phyloP scores from a whole-genome alignment of 108 stramenopile genomes.

The Schizochytrium sp. region DNA sequence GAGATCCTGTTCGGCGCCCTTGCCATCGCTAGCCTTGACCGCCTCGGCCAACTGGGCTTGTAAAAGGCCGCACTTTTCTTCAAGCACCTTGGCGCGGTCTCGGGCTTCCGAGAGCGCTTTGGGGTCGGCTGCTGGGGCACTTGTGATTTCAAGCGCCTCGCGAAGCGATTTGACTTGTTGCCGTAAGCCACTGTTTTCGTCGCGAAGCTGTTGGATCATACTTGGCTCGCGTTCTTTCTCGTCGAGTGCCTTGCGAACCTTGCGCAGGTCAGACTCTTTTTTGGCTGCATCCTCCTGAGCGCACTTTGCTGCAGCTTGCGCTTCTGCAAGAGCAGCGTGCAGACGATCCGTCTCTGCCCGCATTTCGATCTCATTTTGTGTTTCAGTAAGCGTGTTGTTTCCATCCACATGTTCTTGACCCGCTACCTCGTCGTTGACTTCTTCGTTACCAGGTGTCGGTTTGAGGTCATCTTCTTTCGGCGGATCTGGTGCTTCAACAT shows the following conservation, averaged over 20 bases:
- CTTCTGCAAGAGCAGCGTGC: not conserved
- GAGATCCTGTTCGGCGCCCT: not conserved
- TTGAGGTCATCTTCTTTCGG: too few species aligned
- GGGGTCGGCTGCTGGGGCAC: not conserved
- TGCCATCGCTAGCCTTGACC: too few species aligned
- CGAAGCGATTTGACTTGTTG: not conserved
- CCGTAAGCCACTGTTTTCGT: not conserved
- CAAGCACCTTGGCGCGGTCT: not conserved
- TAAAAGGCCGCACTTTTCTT: too few species aligned
- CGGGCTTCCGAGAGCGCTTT: not conserved
- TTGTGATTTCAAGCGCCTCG: not conserved
- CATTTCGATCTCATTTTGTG: not conserved
- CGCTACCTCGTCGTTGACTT: not conserved
- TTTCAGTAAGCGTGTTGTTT: not conserved
- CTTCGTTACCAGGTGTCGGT: not conserved
- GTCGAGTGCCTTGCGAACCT: not conserved
- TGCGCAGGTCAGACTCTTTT: not conserved
- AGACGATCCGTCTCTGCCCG: not conserved
- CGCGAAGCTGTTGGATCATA: not conserved
- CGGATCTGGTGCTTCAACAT: too few species aligned
- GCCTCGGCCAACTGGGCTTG: too few species aligned
- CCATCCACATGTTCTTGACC: not conserved
- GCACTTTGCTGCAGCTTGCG: not conserved
- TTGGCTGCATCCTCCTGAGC: not conserved
- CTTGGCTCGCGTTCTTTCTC: not conserved